Percentiles rank a stretch among this genome's conserved stretches.
phyloP scores from a whole-genome alignment of 202 grass and related monocot genomes.

The Cymbopogon flexuosus region DNA sequence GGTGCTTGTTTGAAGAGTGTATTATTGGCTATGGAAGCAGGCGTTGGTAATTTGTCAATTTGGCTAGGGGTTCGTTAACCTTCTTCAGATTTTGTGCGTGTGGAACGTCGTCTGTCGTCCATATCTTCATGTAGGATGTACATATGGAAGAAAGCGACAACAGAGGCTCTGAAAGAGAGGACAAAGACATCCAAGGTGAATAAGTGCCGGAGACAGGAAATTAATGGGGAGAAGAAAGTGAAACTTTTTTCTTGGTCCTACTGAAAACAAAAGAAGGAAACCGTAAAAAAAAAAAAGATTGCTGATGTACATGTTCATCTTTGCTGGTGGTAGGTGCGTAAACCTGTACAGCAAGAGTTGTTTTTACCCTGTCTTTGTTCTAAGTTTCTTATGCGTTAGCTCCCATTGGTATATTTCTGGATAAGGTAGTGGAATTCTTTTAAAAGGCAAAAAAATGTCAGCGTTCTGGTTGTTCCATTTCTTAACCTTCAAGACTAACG shows the following conservation, averaged over 20 bases:
- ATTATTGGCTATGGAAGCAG: conserved; percentile 43
- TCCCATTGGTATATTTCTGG: conserved; percentile 36
- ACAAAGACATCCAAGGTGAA: conserved; percentile 35
- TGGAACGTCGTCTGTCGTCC: conserved; percentile 32
- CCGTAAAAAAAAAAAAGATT: not conserved
- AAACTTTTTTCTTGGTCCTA: conserved; percentile 19
- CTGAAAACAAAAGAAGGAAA: not conserved
- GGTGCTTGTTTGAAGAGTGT: conserved; percentile 40
- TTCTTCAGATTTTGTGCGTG: conserved; percentile 35
- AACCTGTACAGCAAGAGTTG: conserved; percentile 52
- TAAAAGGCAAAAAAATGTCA: conserved; percentile 1
- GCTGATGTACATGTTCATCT: conserved; percentile 50
- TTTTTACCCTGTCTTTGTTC: not conserved
- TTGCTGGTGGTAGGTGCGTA: conserved; percentile 43
- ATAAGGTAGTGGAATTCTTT: conserved; percentile 31
- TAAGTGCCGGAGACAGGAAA: conserved; percentile 32
- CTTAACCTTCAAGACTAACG: not conserved
- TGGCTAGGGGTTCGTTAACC: conserved; percentile 42
- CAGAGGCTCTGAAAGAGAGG: conserved; percentile 41
- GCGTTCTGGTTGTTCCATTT: conserved; percentile 3
- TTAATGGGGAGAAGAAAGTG: conserved; percentile 12
- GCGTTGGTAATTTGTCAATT: conserved; percentile 43
- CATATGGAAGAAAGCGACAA: conserved; percentile 59
- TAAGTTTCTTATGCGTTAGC: conserved; percentile 36
- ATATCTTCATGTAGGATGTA: conserved; percentile 53